Percentiles rank a stretch among this genome's conserved stretches.
Evolutionary conservation across 106 monocot genomes (phyloP).

Genomic region (Apostasia ramifera): DNA sequence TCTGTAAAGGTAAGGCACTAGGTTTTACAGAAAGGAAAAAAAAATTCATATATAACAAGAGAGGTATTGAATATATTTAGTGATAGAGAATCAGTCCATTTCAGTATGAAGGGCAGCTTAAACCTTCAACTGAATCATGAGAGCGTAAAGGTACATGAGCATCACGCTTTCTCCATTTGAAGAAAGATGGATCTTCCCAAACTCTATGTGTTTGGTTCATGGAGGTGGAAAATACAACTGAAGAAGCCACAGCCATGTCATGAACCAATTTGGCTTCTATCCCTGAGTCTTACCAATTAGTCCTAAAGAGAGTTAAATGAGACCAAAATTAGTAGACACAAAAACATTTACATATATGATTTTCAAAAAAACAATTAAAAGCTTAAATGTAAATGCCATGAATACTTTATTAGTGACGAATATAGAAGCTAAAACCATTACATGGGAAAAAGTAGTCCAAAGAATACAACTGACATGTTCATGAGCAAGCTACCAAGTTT

Average conservation of each 20-base stretch:
- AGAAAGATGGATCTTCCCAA: conserved; percentile 93
- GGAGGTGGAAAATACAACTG: conserved; percentile 18
- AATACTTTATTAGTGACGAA: too few relatives aligned
- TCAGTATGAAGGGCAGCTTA: neutral
- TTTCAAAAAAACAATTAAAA: too few relatives aligned
- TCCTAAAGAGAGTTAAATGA: neutral
- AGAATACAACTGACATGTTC: too few relatives aligned
- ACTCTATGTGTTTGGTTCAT: conserved; percentile 30
- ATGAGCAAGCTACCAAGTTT: too few relatives aligned
- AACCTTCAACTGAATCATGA: conserved; percentile 88
- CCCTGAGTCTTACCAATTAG: neutral
- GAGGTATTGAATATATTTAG: neutral
- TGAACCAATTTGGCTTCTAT: neutral
- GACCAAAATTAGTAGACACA: too few relatives aligned
- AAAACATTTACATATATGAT: too few relatives aligned
- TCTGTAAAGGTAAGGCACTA: too few relatives aligned
- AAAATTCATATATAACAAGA: neutral
- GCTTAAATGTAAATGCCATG: too few relatives aligned
- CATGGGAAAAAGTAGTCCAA: too few relatives aligned
- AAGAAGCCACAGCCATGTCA: conserved; percentile 32
- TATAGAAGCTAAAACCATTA: too few relatives aligned
- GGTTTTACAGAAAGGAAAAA: neutral
- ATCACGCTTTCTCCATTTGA: conserved; percentile 96
- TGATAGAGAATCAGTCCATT: neutral
- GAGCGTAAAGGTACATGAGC: conserved; percentile 87